Evolutionary conservation across 2,329 filamentous ascomycete species (phyloP), one percentile per base, ranked within the genome.

Genomic region (Chrysosphaeria jannelii): DNA sequence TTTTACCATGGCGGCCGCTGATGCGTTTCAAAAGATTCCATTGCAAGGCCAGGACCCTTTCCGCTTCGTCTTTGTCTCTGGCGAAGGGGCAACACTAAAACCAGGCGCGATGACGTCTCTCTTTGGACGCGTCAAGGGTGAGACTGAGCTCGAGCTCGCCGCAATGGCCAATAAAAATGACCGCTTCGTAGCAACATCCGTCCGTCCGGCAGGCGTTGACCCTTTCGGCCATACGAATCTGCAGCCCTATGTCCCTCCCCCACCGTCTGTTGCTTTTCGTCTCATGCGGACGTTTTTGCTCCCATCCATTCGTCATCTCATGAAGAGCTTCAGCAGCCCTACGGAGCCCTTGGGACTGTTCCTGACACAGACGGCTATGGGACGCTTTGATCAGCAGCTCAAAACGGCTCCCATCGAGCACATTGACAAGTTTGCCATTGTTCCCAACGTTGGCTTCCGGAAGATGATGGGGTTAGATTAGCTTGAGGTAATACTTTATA

Each of bases 51-150:
- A 25, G 18, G 14, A 20, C 21, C 13, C 60, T 0, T 65, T 76
- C 40, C 59, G 58, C 24, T 78, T 76, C 39, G 49, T 76, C 30
- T 69, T 63, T 35, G 54, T 78, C 14, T 76, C 69, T 0, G 68
- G 64, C 23, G 43, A 48, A 24, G 61, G 61, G 21, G 56, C 64
- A 0, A 66, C 61, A 2, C 51, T 52, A 10, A 42, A 42, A 1
- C 67, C 66, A 0, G 51, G 53, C 3, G 36, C 39, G 4, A 52
- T 64, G 33, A 56, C 64, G 0, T 39, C 52, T 10, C 41, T 58
- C 21, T 76, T 59, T 34, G 63, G 48, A 2, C 46, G 52, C 8
- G 50, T 70, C 26, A 78, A 79, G 39, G 71, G 70, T 8, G 50
- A 61, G 36, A 54, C 58, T 0, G 71, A 79, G 40, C 31, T 47